Percentiles rank a stretch among this genome's conserved stretches.
phyloP scores from a whole-genome alignment of 495 filamentous ascomycete species.

The Jackrogersella minutella region DNA sequence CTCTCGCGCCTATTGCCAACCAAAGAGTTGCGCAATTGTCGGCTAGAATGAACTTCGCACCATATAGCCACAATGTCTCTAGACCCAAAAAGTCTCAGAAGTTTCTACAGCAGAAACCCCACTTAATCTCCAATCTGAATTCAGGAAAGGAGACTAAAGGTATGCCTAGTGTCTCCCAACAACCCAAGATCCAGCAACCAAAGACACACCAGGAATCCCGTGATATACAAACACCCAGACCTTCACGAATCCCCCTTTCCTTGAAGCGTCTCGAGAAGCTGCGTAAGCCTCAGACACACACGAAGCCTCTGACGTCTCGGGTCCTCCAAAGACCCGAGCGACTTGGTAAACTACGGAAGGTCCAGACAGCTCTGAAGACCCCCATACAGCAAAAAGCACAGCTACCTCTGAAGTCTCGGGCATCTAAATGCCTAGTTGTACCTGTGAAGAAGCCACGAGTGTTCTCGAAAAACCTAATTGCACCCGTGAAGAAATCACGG shows the following conservation, averaged over 20 bases:
- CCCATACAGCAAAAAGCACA: constrained; percentile 3
- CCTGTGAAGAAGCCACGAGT: not conserved
- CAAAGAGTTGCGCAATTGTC: constrained; percentile 83
- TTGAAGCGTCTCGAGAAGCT: constrained; percentile 6
- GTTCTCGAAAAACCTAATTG: not conserved
- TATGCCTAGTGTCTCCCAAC: constrained; percentile 39
- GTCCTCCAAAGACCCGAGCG: constrained; percentile 17
- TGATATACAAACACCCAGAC: not conserved
- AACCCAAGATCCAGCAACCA: not conserved
- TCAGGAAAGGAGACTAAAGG: constrained; percentile 57
- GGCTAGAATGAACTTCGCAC: constrained; percentile 56
- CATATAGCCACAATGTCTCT: constrained; percentile 39
- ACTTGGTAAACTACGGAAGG: constrained; percentile 7
- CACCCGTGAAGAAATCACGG: not conserved
- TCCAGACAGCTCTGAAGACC: not conserved
- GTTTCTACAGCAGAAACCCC: constrained; percentile 60
- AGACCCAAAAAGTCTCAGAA: constrained; percentile 65
- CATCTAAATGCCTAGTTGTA: not conserved
- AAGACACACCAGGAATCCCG: not conserved
- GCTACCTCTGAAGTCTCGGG: constrained; percentile 12
- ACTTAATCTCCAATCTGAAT: constrained; percentile 59
- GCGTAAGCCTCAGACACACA: not conserved
- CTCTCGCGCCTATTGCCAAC: constrained; percentile 70
- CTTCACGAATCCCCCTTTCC: constrained; percentile 9
- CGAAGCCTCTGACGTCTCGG: not conserved